phyloP scores from a whole-genome alignment of 768 basidiomycete genomes.

The Phanerochaete carnosa region DNA sequence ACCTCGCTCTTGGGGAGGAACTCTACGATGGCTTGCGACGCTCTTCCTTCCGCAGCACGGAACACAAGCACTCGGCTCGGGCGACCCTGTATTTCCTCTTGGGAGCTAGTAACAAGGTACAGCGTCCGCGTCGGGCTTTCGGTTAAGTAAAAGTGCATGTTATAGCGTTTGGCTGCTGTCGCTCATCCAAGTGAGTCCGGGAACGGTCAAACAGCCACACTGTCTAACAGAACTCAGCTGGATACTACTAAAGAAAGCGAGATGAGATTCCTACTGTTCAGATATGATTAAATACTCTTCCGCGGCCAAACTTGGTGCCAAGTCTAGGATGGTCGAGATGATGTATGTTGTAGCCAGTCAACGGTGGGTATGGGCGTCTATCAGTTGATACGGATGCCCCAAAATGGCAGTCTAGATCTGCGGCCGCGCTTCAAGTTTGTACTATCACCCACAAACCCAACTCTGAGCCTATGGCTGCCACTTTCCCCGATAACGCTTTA shows the following conservation, averaged over 20 bases:
- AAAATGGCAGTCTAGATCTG: background rate
- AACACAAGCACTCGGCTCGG: constrained; percentile 69
- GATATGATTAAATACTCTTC: background rate
- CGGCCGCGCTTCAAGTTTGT: background rate
- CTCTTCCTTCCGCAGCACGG: constrained; percentile 50
- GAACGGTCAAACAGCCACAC: too few relatives aligned
- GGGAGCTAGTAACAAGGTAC: constrained; percentile 67
- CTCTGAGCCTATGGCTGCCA: background rate
- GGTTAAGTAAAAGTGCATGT: constrained; percentile 74
- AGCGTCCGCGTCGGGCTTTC: constrained; percentile 61
- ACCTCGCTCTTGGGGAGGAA: constrained; percentile 74
- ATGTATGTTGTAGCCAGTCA: background rate
- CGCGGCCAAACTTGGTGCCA: background rate
- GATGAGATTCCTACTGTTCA: too few relatives aligned
- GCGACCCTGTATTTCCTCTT: constrained; percentile 59
- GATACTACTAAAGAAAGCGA: too few relatives aligned
- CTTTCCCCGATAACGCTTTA: background rate
- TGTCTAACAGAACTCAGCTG: too few relatives aligned
- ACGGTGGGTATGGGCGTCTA: background rate
- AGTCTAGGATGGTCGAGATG: background rate
- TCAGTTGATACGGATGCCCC: background rate
- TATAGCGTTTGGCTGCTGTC: background rate
- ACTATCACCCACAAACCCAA: constrained; percentile 3
- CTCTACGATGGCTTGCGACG: constrained; percentile 78
- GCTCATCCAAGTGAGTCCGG: background rate